These are phyloP conservation scores for Aspergillus kassunensis DNA, from an alignment of 495 filamentous ascomycete genomes.

Conservation along the genomic window DNA sequence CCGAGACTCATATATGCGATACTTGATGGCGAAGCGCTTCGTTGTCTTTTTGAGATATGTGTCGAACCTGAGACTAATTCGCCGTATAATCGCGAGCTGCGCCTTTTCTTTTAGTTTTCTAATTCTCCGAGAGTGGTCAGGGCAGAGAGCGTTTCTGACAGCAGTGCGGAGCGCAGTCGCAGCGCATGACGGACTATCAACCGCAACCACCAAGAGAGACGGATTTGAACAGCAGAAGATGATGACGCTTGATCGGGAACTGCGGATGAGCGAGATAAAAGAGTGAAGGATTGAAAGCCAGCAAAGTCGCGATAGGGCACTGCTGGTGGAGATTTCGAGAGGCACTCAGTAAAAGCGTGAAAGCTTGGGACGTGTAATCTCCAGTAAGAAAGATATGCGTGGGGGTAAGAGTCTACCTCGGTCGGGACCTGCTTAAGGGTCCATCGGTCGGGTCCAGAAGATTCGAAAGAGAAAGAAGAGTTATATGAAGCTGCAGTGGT, in stretches of 20 bases:
- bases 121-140: slow-evolving; percentile 14
- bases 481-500: background rate
- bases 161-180: slow-evolving; percentile 16
- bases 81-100: background rate
- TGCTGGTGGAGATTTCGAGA: slow-evolving; percentile 18
- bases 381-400: slow-evolving; percentile 4
- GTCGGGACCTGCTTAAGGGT: background rate
- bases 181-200: slow-evolving; percentile 22
- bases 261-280: background rate
- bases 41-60: background rate
- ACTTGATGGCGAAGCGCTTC: slow-evolving; percentile 3
- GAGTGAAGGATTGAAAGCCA: slow-evolving; percentile 3
- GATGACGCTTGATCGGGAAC: background rate
- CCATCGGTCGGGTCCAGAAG: background rate
- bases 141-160: slow-evolving; percentile 15
- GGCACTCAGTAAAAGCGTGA: slow-evolving; percentile 6
- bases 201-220: slow-evolving; percentile 9
- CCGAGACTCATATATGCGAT: slow-evolving; percentile 33
- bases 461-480: background rate
- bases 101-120: slow-evolving; percentile 1
- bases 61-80: slow-evolving; percentile 1
- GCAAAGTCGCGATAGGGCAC: slow-evolving; percentile 14
- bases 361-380: slow-evolving; percentile 7
- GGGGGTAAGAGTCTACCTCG: slow-evolving; percentile 6
- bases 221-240: background rate